Evolutionary conservation across 2,329 filamentous ascomycete species (phyloP).

Genomic region (Albophoma yamanashiensis): DNA sequence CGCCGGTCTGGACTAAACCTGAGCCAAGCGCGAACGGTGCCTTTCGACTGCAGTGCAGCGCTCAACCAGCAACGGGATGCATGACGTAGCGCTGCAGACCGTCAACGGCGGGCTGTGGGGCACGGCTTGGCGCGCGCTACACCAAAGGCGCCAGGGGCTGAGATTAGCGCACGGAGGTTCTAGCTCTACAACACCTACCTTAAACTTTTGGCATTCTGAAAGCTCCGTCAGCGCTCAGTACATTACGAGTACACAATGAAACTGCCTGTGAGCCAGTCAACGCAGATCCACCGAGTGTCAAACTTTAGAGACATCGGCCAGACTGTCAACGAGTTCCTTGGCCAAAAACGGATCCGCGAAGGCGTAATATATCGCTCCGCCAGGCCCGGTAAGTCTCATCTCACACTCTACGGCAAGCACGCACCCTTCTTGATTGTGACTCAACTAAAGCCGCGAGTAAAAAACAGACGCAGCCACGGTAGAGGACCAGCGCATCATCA

Average conservation of each 20-base stretch:
- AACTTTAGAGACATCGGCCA: constrained; percentile 72
- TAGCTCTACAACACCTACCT: neutral
- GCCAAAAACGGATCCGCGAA: constrained; percentile 46
- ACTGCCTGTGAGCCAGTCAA: constrained; percentile 4
- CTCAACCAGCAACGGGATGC: neutral
- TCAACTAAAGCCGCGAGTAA: neutral
- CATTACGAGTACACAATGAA: neutral
- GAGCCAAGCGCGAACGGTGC: neutral
- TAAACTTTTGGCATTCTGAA: neutral
- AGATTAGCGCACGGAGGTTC: neutral
- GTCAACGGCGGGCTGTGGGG: neutral
- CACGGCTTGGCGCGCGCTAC: no score
- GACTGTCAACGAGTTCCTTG: constrained; percentile 50
- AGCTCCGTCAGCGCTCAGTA: no score
- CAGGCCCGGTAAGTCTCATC: constrained; percentile 36
- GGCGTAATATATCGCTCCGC: constrained; percentile 60
- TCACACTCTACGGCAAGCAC: no score
- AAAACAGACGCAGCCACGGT: constrained; percentile 58
- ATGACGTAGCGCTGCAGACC: neutral
- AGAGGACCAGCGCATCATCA: constrained; percentile 49
- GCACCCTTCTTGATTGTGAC: neutral
- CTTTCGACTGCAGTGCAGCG: neutral
- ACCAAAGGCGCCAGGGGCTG: neutral
- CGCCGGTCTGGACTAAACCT: neutral
- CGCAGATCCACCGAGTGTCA: constrained; percentile 31